phyloP scores from a whole-genome alignment of 2,329 filamentous ascomycete species.

The Rutstroemia sp. region DNA sequence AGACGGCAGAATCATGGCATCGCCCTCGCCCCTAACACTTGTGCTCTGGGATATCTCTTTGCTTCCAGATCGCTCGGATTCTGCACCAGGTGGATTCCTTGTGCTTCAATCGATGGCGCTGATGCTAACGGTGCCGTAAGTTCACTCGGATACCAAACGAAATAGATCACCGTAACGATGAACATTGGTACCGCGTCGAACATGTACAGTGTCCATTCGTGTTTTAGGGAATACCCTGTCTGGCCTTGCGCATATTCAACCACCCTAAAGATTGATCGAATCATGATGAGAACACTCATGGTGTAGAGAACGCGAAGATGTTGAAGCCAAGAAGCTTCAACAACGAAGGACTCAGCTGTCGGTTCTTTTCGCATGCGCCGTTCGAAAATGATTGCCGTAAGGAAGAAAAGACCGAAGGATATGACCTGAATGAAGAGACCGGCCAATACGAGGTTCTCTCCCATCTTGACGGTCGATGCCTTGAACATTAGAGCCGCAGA shows the following conservation, averaged over 20 bases:
- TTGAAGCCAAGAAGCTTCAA: constrained; percentile 25
- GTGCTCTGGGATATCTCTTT: neutral
- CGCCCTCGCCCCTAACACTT: neutral
- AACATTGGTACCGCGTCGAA: constrained; percentile 39
- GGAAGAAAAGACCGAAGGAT: constrained; percentile 48
- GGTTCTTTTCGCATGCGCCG: constrained; percentile 12
- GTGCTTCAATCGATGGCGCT: neutral
- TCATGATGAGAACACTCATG: constrained; percentile 37
- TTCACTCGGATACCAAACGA: constrained; percentile 11
- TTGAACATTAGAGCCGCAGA: constrained; percentile 29
- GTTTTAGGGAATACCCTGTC: constrained; percentile 26
- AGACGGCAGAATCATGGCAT: neutral
- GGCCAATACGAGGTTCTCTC: constrained; percentile 46
- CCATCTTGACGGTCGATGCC: constrained; percentile 30
- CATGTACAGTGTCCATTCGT: constrained; percentile 36
- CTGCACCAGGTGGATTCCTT: neutral
- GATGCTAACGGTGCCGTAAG: neutral
- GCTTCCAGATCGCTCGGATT: neutral
- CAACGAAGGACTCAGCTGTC: constrained; percentile 10
- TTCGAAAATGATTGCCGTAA: constrained; percentile 32
- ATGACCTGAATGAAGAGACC: constrained; percentile 51
- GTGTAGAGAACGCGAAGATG: constrained; percentile 36
- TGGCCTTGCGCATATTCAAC: constrained; percentile 39
- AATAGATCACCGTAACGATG: constrained; percentile 31
- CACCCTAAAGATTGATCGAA: constrained; percentile 40